Evolutionary conservation across 371 early-diverging fungal species (phyloP), one percentile per base, ranked within the genome.

Genomic region (Capillidium rhysosporum): DNA sequence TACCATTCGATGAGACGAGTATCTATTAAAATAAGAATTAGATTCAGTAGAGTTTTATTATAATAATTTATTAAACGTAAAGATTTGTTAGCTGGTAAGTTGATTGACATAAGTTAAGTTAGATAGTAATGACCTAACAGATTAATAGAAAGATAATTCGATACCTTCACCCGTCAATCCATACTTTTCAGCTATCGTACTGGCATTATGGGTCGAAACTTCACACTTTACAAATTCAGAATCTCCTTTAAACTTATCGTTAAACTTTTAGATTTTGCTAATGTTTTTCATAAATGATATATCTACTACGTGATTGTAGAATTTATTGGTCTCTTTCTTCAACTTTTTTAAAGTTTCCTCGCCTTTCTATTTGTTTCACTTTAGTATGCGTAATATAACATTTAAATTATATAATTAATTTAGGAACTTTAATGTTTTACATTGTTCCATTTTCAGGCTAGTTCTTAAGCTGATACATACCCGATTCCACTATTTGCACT

Each of bases 1-100:
- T 57, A 23, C 57, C 57, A 24, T 52, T 52, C 2, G 52, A 52
- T 40, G 56, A 56, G 18, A 56, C 56, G 20, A 31, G n/a, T n/a
- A 55, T 25, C 46, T 55, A 31, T 14, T n/a, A 18, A 9, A 44
- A 31, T 12, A 29, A 44, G 8, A 34, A 34, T 7, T 34, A 12
- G 34, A 12, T 7, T 34, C 34, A 34, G 34, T 34, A 12, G 12
- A 7, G 34, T 4, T 7, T 4, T 24, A 8, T 2, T 2, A 26
- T 31, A 25, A 28, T 16, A 26, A 41, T 3, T 49, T 55, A 55
- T 46, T 24, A 55, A 40, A 23, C 56, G n/a, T 20, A 28, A 2
- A n/a, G 39, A 28, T 14, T 30, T 31, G 39, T 38, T 24, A 1
- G 25, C 45, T 49, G 48, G 28, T 18, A 56, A 31, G 5, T 45